A percentile compares a stretch with the other conserved stretches of the same genome.
These are phyloP conservation scores for Solanum phureja DNA, from an alignment of 257 asterid species.

Conservation along the genomic window DNA sequence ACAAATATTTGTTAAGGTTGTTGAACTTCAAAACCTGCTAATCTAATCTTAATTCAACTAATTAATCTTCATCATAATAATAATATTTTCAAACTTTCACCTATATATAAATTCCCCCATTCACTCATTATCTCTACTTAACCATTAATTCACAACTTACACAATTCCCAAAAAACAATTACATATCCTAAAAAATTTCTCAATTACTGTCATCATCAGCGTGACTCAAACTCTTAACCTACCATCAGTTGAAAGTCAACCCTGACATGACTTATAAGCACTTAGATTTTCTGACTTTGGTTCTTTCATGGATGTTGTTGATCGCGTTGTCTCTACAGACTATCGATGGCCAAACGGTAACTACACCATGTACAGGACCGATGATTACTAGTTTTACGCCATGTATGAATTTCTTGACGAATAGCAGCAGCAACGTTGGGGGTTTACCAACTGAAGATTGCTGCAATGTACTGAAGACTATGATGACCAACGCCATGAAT, in stretches of 20 bases:
- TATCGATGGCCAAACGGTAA: slow-evolving; percentile 9
- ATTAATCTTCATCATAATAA: not conserved
- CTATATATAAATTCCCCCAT: slow-evolving; percentile 13
- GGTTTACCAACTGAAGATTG: slow-evolving; percentile 50
- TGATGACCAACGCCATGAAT: slow-evolving; percentile 9
- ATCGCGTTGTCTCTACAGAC: not conserved
- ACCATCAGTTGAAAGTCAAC: not conserved
- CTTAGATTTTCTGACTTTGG: not conserved
- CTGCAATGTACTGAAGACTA: slow-evolving; percentile 23
- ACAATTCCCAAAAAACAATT: not conserved
- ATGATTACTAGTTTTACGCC: slow-evolving; percentile 58
- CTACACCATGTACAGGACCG: slow-evolving; percentile 40
- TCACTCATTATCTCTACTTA: not conserved
- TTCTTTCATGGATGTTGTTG: not conserved
- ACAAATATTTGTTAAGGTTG: slow-evolving; percentile 43
- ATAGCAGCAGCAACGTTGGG: slow-evolving; percentile 22
- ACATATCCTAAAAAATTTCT: too few relatives aligned
- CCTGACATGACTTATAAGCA: slow-evolving; percentile 7
- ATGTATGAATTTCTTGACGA: slow-evolving; percentile 45
- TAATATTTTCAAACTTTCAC: not conserved
- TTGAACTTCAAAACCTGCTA: slow-evolving; percentile 33
- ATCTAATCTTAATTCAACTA: not conserved
- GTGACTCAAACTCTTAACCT: not conserved
- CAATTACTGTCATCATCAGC: not conserved
- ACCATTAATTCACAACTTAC: not conserved